phyloP scores from a whole-genome alignment of 208 protist species.

The Leishmania amazonensis region DNA sequence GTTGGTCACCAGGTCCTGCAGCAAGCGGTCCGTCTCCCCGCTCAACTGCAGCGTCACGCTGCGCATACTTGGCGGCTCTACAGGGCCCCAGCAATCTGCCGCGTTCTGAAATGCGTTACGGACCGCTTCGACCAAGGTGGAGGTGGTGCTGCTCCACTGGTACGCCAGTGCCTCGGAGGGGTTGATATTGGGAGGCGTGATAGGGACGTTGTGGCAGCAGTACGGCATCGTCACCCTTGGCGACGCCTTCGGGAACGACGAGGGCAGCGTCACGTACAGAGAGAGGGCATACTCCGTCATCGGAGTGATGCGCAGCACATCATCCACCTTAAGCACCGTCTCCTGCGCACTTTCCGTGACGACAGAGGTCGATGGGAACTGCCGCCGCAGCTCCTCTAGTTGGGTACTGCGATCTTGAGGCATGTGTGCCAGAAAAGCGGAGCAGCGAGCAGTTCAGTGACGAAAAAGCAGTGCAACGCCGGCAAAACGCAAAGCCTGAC shows the following conservation, averaged over 20 bases:
- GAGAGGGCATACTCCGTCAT: constrained; percentile 55
- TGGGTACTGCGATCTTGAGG: constrained; percentile 37
- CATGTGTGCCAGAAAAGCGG: not conserved
- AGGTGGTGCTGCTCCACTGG: constrained; percentile 60
- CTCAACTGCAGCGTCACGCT: constrained; percentile 45
- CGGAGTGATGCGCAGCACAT: constrained; percentile 42
- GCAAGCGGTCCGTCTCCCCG: constrained; percentile 59
- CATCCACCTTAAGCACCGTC: constrained; percentile 65
- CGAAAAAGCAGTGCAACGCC: not conserved
- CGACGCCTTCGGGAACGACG: constrained; percentile 46
- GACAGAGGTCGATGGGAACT: constrained; percentile 48
- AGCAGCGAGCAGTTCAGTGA: not conserved
- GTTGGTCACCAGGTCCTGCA: constrained; percentile 69
- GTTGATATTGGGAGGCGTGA: constrained; percentile 50
- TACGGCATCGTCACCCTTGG: constrained; percentile 67
- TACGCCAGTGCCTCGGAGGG: constrained; percentile 31
- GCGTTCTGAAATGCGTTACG: constrained; percentile 73
- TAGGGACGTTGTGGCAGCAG: constrained; percentile 55
- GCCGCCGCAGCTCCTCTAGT: constrained; percentile 38
- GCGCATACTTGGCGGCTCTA: constrained; percentile 65
- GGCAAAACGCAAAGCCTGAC: not conserved
- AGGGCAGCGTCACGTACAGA: constrained; percentile 61
- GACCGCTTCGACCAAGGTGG: constrained; percentile 65
- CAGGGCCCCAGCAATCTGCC: constrained; percentile 66
- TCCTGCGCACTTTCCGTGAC: constrained; percentile 48